Evolutionary conservation across 2,329 filamentous ascomycete species (phyloP).

Genomic region (Akanthomyces muscarius): DNA sequence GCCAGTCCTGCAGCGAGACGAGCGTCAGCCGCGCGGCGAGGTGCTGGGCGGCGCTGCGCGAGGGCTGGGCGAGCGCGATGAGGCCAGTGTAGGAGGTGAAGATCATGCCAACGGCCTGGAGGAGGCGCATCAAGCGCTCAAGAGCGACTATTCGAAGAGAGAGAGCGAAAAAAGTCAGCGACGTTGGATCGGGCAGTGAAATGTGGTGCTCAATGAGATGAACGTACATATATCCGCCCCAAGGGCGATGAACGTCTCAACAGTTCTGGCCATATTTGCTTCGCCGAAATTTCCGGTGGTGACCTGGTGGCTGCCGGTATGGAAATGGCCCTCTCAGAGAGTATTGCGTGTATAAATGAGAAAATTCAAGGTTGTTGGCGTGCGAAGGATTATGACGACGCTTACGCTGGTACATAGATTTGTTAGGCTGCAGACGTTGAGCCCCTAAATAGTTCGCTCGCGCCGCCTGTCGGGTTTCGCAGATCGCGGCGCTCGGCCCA

Average conservation of each 20-base stretch:
- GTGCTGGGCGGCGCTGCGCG: slow-evolving; percentile 22
- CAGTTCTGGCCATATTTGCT: slow-evolving; percentile 23
- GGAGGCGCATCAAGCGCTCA: slow-evolving; percentile 56
- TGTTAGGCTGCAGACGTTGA: not conserved
- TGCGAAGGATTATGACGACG: not conserved
- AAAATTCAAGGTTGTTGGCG: not conserved
- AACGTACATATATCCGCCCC: slow-evolving; percentile 44
- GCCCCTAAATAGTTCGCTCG: not conserved
- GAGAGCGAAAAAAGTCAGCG: not conserved
- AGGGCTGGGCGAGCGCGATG: slow-evolving; percentile 31
- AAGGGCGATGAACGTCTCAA: slow-evolving; percentile 40
- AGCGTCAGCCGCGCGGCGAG: slow-evolving; percentile 32
- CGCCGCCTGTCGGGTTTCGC: not conserved
- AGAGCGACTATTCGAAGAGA: slow-evolving; percentile 45
- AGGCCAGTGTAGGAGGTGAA: slow-evolving; percentile 42
- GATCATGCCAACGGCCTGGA: slow-evolving; percentile 51
- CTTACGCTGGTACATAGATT: not conserved
- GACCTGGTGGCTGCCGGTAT: not conserved
- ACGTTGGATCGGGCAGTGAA: not conserved
- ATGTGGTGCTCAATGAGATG: not conserved
- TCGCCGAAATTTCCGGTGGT: not conserved
- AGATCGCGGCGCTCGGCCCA: not conserved
- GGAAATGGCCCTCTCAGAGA: not conserved
- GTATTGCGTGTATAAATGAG: not conserved
- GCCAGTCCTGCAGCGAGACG: slow-evolving; percentile 34